Conservation (phyloP, 2,329 filamentous ascomycete species). For the Xylariales sp. region DNA sequence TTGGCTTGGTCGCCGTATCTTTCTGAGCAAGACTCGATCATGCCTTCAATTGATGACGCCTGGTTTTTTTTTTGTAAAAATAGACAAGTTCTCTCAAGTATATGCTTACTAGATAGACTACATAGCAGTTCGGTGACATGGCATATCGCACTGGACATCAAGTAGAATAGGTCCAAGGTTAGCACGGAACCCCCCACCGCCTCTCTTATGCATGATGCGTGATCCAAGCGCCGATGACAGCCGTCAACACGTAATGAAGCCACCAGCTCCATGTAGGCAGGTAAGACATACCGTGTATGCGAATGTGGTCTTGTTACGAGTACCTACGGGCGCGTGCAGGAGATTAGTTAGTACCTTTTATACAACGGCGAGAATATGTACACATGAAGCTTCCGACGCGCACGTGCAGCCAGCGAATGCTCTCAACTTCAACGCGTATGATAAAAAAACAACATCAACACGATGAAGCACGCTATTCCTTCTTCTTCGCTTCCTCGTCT, state of each 20-base stretch:
- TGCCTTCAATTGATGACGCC: no score
- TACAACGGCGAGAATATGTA: slow-evolving; percentile 1
- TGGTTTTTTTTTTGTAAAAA: no score
- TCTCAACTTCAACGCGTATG: background rate
- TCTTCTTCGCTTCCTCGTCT: slow-evolving; percentile 27
- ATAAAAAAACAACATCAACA: no score
- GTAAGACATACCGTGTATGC: background rate
- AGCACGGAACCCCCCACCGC: background rate
- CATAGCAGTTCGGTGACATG: background rate
- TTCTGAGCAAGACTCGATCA: no score
- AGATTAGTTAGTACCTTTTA: background rate
- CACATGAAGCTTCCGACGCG: background rate
- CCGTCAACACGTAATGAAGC: no score
- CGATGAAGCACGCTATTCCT: background rate
- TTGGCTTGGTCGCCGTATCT: no score
- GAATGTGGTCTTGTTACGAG: background rate
- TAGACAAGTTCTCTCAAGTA: no score
- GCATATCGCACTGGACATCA: background rate
- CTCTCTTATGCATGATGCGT: background rate
- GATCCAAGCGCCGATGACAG: no score
- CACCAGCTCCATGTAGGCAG: background rate
- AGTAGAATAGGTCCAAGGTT: background rate
- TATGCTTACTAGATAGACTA: no score
- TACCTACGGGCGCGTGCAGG: background rate
- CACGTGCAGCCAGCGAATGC: background rate